phyloP scores from a whole-genome alignment of 176 grass and related monocot species.

The Tillandsia leiboldiana region DNA sequence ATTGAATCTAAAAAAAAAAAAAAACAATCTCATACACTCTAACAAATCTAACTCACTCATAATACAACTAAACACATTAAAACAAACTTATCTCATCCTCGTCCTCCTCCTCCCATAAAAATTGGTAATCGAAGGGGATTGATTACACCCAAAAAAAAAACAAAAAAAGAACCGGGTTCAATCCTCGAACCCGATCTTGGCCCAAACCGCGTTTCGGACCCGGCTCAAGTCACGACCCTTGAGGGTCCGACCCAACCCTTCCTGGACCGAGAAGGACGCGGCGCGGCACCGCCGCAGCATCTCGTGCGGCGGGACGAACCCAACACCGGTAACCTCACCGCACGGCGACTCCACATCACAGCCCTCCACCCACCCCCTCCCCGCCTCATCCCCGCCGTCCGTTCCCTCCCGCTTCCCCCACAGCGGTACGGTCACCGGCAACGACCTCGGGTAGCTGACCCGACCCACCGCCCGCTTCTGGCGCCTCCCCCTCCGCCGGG shows the following conservation, averaged over 20 bases:
- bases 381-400: slow-evolving; percentile 35
- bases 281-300: slow-evolving; percentile 52
- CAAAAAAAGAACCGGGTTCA: slow-evolving; percentile 16
- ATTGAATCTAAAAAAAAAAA: slow-evolving; percentile 2
- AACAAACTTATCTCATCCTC: too few relatives aligned
- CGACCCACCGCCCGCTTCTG: not conserved
- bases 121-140: too few relatives aligned
- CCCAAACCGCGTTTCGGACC: slow-evolving; percentile 96
- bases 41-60: not conserved
- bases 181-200: slow-evolving; percentile 90
- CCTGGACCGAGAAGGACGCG: slow-evolving; percentile 79
- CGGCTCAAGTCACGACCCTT: slow-evolving; percentile 92
- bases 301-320: slow-evolving; percentile 81
- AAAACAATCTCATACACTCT: not conserved
- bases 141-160: not conserved
- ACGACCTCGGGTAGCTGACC: slow-evolving; percentile 19
- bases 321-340: slow-evolving; percentile 2
- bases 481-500: not conserved
- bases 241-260: slow-evolving; percentile 77
- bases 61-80: too few relatives aligned
- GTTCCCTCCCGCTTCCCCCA: slow-evolving; percentile 77
- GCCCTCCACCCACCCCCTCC: slow-evolving; percentile 20
- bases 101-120: too few relatives aligned
- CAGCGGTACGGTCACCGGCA: slow-evolving; percentile 84
- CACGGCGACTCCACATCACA: slow-evolving; percentile 7